These are phyloP conservation scores for Auricularia auricula-judae DNA, from an alignment of 768 basidiomycete genomes.

Conservation along the genomic window DNA sequence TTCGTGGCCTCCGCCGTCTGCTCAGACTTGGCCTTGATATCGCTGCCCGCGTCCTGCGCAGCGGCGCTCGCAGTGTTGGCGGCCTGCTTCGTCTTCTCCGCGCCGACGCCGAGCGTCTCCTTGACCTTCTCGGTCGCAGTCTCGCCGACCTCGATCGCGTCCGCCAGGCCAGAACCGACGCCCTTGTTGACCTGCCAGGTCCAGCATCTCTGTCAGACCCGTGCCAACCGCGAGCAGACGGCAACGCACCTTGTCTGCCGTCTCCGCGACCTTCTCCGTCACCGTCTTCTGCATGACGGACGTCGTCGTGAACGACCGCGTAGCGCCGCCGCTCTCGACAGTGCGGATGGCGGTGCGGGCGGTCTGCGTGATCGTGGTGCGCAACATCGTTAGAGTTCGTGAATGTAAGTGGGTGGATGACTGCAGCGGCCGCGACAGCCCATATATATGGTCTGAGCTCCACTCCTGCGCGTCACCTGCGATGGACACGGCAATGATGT, in stretches of 20 bases:
- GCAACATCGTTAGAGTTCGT: conserved; percentile 1
- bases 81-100: not conserved
- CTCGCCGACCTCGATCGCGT: conserved; percentile 32
- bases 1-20: not conserved
- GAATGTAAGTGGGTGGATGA: not conserved
- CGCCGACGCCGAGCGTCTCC: conserved; percentile 19
- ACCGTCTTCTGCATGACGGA: conserved; percentile 22
- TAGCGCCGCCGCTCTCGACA: conserved; percentile 9
- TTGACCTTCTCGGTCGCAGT: conserved; percentile 28
- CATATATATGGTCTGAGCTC: too few relatives aligned
- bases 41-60: not conserved
- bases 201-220: not conserved
- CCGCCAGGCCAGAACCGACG: conserved; percentile 28
- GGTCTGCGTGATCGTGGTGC: conserved; percentile 14
- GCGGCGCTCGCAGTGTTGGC: not conserved
- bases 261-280: conserved; percentile 28
- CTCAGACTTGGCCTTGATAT: not conserved
- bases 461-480: too few relatives aligned
- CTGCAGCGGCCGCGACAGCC: too few relatives aligned
- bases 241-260: conserved; percentile 24
- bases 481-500: too few relatives aligned
- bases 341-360: conserved; percentile 2
- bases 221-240: not conserved
- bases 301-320: conserved; percentile 21
- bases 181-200: conserved; percentile 27